Conservation (phyloP, 2,329 filamentous ascomycete genomes). For the Annulohypoxylon truncatum region DNA sequence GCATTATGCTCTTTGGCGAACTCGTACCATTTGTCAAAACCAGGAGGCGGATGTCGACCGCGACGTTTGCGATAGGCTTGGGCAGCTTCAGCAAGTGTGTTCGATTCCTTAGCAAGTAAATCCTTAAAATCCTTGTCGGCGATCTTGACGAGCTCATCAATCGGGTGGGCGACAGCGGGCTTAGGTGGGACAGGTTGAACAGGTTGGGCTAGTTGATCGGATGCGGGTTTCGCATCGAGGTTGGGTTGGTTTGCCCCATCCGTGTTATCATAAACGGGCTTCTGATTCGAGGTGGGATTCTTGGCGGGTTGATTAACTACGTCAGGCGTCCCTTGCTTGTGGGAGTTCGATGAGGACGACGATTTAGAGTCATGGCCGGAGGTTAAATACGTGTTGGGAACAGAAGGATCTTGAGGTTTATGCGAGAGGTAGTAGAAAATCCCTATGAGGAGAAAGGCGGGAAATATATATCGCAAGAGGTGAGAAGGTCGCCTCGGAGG, state of each 20-base stretch:
- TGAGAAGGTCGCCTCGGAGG: constrained; percentile 58
- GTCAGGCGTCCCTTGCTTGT: constrained; percentile 26
- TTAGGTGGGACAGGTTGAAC: constrained; percentile 32
- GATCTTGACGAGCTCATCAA: constrained; percentile 57
- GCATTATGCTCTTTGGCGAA: constrained; percentile 58
- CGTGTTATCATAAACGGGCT: constrained; percentile 22
- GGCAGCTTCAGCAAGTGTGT: constrained; percentile 58
- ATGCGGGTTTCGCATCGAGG: constrained; percentile 29
- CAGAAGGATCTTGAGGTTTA: constrained; percentile 26
- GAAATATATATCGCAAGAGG: constrained; percentile 56
- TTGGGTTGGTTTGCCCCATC: constrained; percentile 26
- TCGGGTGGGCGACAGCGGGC: constrained; percentile 53
- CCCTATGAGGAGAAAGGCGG: constrained; percentile 52
- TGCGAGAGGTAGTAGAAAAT: constrained; percentile 52
- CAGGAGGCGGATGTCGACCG: constrained; percentile 62
- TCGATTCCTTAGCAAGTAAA: constrained; percentile 55
- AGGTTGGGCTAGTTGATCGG: constrained; percentile 32
- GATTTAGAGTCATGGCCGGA: constrained; percentile 30
- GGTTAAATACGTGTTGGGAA: constrained; percentile 36
- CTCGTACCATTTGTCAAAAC: constrained; percentile 61
- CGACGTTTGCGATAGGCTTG: constrained; percentile 58
- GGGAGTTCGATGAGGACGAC: constrained; percentile 22
- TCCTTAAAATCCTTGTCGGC: constrained; percentile 55
- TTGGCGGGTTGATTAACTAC: constrained; percentile 34
- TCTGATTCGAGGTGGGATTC: constrained; percentile 30